These are phyloP conservation scores for Ophiosphaerella narmari DNA, from an alignment of 2,329 filamentous ascomycete species.

Conservation along the genomic window DNA sequence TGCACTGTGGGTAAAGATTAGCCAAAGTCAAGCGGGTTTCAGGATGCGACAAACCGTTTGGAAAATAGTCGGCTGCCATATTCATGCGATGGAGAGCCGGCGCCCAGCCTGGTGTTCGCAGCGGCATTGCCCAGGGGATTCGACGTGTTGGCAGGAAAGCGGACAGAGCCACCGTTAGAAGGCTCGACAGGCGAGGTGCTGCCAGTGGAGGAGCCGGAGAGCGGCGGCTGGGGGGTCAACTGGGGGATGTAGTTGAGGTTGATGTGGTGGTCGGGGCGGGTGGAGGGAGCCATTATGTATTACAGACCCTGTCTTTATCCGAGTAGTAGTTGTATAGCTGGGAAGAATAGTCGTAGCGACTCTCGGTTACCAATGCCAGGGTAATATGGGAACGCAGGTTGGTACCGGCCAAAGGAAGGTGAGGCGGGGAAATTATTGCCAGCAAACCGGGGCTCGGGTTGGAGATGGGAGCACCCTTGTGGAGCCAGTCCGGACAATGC, in stretches of 20 bases:
- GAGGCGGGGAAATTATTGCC: conserved; percentile 40
- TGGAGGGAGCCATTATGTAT: conserved; percentile 87
- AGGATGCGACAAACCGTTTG: conserved; percentile 73
- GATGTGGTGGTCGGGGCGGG: conserved; percentile 81
- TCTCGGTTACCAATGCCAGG: conserved; percentile 47
- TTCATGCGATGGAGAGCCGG: conserved; percentile 96
- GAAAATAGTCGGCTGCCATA: conserved; percentile 79
- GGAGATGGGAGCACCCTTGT: conserved; percentile 12
- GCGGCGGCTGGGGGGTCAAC: conserved; percentile 66
- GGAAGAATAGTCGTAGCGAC: conserved; percentile 35
- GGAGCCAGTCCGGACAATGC: conserved; percentile 36
- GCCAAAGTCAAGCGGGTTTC: conserved; percentile 34
- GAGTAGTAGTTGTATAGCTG: conserved; percentile 27
- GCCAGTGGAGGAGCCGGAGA: conserved; percentile 78
- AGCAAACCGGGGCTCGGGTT: conserved; percentile 33
- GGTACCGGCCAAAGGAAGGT: conserved; percentile 51
- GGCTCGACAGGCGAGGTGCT: conserved; percentile 81
- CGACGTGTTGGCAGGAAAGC: conserved; percentile 74
- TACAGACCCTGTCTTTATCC: conserved; percentile 53
- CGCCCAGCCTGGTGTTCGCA: conserved; percentile 72
- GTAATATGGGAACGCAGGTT: conserved; percentile 40
- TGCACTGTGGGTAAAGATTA: conserved; percentile 63
- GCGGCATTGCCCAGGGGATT: conserved; percentile 57
- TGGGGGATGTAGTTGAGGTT: conserved; percentile 80
- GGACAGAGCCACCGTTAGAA: conserved; percentile 64